Base-by-base conservation (phyloP, 2,329 filamentous ascomycete genomes). In the Penicillium sp. region DNA sequence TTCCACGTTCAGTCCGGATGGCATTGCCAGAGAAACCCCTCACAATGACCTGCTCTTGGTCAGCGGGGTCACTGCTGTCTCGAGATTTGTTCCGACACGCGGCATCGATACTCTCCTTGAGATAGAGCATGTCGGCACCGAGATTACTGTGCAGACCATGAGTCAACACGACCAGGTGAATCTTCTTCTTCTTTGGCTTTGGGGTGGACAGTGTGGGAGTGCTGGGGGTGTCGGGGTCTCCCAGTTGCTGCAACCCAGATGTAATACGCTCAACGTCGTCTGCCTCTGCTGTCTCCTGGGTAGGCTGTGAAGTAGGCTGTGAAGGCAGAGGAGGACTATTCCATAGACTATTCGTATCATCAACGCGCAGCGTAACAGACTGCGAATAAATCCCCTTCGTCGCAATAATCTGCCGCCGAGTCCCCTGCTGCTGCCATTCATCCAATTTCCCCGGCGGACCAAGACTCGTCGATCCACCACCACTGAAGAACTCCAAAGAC, bases 141-240 rank as follows among this genome's bases (percentile, higher is more conserved):
- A 97, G 81, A 71, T 99, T 99, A 74, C 93, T 96, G 73, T 99
- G 94, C 59, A 99, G 75, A 0, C 94, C 94, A 76, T 99, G 94
- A 0, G 94, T 97, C 46, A 99, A 76, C 29, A 99, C 81, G 21
- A 99, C 94, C 37, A 99, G 79, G 70, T 99, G 94, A 2, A 99
- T 81, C 61, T 87, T 89, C 59, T 76, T 81, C 39, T 73, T 69
- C 59, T 53, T 70, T 61, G n/a, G 46, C 44, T 58, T 18, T 51
- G 47, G n/a, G 53, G 48, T 53, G 3, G 37, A 19, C 18, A 19
- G 14, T 37, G 34, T 16, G 9, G 34, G 48, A 52, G 54, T 52
- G 51, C 64, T 60, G 36, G 24, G 1, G 16, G 23, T 11, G 16
- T 34, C 23, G 21, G 19, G 16, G 9, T 19, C 10, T 1, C 10